A percentile compares a stretch with the other conserved stretches of the same genome.
phyloP scores from a whole-genome alignment of 2,329 filamentous ascomycete species.

The Akanthomyces muscarius region DNA sequence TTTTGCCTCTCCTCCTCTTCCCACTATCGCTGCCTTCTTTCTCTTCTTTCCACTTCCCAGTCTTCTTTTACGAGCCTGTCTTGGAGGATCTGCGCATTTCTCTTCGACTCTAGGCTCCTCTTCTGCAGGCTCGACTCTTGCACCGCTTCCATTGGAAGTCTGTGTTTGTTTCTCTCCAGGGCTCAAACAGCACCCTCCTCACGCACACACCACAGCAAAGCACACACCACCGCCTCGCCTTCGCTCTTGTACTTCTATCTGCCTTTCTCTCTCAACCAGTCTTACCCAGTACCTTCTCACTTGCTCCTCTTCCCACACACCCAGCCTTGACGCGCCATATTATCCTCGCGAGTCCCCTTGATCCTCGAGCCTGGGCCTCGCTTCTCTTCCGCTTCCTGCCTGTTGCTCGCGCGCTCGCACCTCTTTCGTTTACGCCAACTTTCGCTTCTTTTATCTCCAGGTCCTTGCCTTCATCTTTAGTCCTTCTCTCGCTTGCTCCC shows the following conservation, averaged over 20 bases:
- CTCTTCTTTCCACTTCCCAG: not conserved
- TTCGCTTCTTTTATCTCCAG: constrained; percentile 13
- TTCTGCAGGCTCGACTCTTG: constrained; percentile 8
- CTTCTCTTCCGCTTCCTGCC: constrained; percentile 16
- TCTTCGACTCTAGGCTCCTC: not conserved
- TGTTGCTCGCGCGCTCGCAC: constrained; percentile 14
- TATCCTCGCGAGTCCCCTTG: constrained; percentile 5
- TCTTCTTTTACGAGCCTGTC: constrained; percentile 1
- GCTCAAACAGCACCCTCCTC: not conserved
- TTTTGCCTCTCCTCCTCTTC: not conserved
- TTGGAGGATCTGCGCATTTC: not conserved
- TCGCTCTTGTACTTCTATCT: constrained; percentile 17
- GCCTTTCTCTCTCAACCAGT: constrained; percentile 17
- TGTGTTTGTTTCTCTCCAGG: constrained; percentile 3
- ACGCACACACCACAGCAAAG: not conserved
- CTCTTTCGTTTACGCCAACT: constrained; percentile 15
- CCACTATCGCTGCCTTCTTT: not conserved
- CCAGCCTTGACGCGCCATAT: constrained; percentile 4
- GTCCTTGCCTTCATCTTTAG: not conserved
- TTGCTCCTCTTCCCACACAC: constrained; percentile 14
- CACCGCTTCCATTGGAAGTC: not conserved
- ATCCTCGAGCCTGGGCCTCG: constrained; percentile 8
- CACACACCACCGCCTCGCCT: not conserved
- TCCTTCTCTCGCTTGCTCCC: not conserved
- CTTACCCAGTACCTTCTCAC: constrained; percentile 10